Conservation (phyloP, 2,329 filamentous ascomycete species). For the Emmonsia crescens region DNA sequence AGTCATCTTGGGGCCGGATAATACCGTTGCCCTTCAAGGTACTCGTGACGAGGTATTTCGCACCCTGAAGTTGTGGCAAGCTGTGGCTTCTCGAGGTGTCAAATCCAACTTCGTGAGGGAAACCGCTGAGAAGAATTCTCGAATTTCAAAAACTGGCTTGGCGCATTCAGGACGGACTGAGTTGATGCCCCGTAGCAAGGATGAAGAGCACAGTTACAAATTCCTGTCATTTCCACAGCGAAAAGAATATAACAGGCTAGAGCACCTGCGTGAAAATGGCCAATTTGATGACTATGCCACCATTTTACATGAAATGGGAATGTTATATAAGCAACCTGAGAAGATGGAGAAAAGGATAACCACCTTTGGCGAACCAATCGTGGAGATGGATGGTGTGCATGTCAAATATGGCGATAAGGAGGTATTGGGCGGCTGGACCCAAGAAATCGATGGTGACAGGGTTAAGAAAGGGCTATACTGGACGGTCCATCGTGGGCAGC, state of each 20-base stretch:
- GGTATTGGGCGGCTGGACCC: conserved; percentile 70
- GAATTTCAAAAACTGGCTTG: neutral
- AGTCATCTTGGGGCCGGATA: conserved; percentile 57
- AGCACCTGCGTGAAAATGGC: conserved; percentile 6
- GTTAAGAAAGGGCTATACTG: conserved; percentile 60
- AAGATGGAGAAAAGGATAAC: conserved; percentile 4
- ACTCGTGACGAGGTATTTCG: conserved; percentile 50
- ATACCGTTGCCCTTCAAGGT: conserved; percentile 56
- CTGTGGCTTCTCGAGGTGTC: conserved; percentile 8
- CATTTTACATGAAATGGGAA: neutral
- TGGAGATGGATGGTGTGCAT: conserved; percentile 77
- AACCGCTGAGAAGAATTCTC: conserved; percentile 14
- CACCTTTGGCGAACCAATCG: conserved; percentile 53
- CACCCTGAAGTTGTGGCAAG: conserved; percentile 21
- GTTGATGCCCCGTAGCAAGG: conserved; percentile 17
- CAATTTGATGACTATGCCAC: conserved; percentile 9
- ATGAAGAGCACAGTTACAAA: neutral
- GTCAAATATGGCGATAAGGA: conserved; percentile 70
- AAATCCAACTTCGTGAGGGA: conserved; percentile 6
- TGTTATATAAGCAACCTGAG: neutral
- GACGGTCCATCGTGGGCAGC: conserved; percentile 70
- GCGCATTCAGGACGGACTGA: conserved; percentile 17
- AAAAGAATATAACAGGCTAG: conserved; percentile 7
- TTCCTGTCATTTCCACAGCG: conserved; percentile 9
- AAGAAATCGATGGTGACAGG: conserved; percentile 41